A percentile compares a stretch with the other conserved stretches of the same genome.
phyloP scores from a whole-genome alignment of 2,329 filamentous ascomycete genomes.

The Phyllosticta citriasiana region DNA sequence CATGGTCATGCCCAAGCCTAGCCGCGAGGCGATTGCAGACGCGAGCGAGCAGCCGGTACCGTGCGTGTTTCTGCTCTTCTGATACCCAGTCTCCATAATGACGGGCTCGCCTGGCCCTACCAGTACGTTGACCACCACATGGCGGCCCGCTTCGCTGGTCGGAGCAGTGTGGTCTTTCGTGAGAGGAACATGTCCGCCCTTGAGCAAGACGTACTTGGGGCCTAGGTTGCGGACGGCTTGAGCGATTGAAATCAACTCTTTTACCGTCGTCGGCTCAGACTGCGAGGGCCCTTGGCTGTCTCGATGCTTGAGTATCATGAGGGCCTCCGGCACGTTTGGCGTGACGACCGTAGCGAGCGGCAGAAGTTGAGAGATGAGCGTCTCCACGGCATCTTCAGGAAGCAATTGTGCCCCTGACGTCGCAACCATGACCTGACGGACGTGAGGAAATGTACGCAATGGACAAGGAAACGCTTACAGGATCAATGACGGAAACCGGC shows the following conservation, averaged over 20 bases:
- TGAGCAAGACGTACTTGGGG: constrained; percentile 71
- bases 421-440: constrained; percentile 73
- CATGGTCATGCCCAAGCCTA: constrained; percentile 50
- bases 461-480: constrained; percentile 43
- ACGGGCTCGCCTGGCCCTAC: constrained; percentile 50
- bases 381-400: constrained; percentile 51
- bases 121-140: constrained; percentile 68
- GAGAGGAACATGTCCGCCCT: constrained; percentile 84
- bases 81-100: constrained; percentile 60
- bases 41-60: constrained; percentile 92
- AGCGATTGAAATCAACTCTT: constrained; percentile 61
- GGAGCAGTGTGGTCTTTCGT: constrained; percentile 52
- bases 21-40: constrained; percentile 67
- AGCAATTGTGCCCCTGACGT: constrained; percentile 67
- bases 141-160: constrained; percentile 46
- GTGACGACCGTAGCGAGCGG: constrained; percentile 60
- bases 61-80: constrained; percentile 72
- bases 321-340: constrained; percentile 68
- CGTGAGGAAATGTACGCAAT: neutral
- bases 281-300: constrained; percentile 35
- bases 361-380: constrained; percentile 51
- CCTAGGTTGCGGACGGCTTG: constrained; percentile 57
- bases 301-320: constrained; percentile 46
- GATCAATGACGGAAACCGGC: constrained; percentile 58
- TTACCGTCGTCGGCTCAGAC: constrained; percentile 44